Conservation (phyloP, 805 yeast genomes). For the Candida broadrunensis region DNA sequence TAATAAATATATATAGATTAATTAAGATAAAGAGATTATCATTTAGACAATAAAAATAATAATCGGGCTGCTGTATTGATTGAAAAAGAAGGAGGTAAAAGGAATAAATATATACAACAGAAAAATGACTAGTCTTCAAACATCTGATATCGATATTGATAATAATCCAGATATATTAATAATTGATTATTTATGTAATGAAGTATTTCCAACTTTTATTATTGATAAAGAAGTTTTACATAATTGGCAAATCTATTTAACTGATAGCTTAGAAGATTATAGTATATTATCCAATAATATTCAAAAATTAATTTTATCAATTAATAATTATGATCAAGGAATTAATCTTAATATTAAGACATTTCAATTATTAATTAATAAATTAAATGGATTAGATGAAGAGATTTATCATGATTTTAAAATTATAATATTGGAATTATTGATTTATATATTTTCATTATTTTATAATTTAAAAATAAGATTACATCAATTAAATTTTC, state of each 20-base stretch:
- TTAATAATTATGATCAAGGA: neutral
- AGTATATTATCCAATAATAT: conserved; percentile 17
- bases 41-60: too few relatives aligned
- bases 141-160: too few relatives aligned
- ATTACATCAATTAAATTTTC: conserved; percentile 15
- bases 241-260: conserved; percentile 37
- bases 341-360: conserved; percentile 5
- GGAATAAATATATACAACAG: too few relatives aligned
- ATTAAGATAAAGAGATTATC: too few relatives aligned
- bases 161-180: conserved; percentile 11
- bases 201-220: conserved; percentile 17
- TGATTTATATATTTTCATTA: conserved; percentile 17
- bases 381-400: conserved; percentile 18
- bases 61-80: too few relatives aligned
- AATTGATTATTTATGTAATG: conserved; percentile 19
- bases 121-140: too few relatives aligned
- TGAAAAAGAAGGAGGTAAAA: too few relatives aligned
- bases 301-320: conserved; percentile 19
- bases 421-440: conserved; percentile 23
- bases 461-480: conserved; percentile 23
- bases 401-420: conserved; percentile 23
- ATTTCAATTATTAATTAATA: conserved; percentile 8
- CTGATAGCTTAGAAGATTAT: conserved; percentile 19
- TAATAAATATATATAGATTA: too few relatives aligned
- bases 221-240: conserved; percentile 25